Evolutionary conservation across 176 grass and related monocot genomes (phyloP).

Genomic region (Tillandsia fasciculata): DNA sequence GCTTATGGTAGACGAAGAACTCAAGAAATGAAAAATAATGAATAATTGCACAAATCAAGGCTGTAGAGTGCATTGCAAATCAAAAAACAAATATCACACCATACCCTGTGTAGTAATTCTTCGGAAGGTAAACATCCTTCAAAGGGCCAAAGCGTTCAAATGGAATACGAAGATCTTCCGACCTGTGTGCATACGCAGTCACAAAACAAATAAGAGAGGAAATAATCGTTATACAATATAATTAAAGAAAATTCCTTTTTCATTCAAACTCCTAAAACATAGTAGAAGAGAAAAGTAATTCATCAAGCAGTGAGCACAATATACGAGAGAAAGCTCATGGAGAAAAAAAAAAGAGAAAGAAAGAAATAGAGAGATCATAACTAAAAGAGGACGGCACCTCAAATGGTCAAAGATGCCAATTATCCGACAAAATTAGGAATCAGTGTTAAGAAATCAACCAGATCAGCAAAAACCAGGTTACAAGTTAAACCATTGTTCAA

Average conservation of each 20-base stretch:
- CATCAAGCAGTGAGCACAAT: too few species aligned
- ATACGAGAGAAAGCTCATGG: too few species aligned
- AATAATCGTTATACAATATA: constrained; percentile 1
- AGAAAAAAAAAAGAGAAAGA: background rate
- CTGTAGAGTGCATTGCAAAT: background rate
- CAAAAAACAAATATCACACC: background rate
- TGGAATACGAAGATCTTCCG: constrained; percentile 42
- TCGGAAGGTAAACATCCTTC: constrained; percentile 65
- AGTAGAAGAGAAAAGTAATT: too few species aligned
- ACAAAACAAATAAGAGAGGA: background rate
- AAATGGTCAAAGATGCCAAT: too few species aligned
- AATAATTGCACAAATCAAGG: background rate
- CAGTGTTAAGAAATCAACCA: too few species aligned
- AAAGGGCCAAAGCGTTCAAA: constrained; percentile 66
- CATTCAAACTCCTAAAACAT: too few species aligned
- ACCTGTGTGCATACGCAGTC: constrained; percentile 17
- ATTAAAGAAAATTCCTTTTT: background rate
- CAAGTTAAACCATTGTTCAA: too few species aligned
- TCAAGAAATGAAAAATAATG: background rate
- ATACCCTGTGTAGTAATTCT: constrained; percentile 59
- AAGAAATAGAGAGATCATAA: background rate
- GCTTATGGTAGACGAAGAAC: background rate
- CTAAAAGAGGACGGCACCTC: too few species aligned
- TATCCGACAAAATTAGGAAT: too few species aligned
- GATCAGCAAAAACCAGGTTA: too few species aligned